Conservation (phyloP, 768 basidiomycete species). For the Leccinum rimulosum region DNA sequence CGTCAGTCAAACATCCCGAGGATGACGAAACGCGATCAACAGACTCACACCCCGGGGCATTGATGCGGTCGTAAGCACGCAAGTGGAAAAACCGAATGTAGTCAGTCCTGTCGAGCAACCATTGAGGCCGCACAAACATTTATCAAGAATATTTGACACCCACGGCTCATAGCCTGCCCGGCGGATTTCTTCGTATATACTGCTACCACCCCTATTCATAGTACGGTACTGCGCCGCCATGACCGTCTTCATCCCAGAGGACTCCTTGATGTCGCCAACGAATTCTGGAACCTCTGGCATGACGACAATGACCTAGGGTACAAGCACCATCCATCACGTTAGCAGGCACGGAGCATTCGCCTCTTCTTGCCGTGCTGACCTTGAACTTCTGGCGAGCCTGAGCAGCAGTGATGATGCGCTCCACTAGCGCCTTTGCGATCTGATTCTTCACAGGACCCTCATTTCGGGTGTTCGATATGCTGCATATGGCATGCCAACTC, state of each 20-base stretch:
- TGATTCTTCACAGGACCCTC: conserved; percentile 74
- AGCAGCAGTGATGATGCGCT: conserved; percentile 84
- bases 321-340: background rate
- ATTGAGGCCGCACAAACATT: background rate
- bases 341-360: background rate
- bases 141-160: conserved; percentile 22
- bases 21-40: background rate
- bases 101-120: conserved; percentile 49
- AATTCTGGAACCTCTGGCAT: conserved; percentile 94
- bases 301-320: conserved; percentile 68
- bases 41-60: conserved; percentile 60
- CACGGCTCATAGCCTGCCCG: conserved; percentile 79
- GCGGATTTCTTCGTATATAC: conserved; percentile 81
- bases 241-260: conserved; percentile 67
- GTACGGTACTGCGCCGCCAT: conserved; percentile 87
- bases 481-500: conserved; percentile 28
- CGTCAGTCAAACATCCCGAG: conserved; percentile 25
- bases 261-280: conserved; percentile 74
- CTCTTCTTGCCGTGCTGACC: conserved; percentile 35
- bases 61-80: conserved; percentile 87
- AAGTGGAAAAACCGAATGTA: conserved; percentile 94
- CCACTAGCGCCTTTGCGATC: conserved; percentile 79
- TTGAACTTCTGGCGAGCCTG: conserved; percentile 71
- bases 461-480: conserved; percentile 70
- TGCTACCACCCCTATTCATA: conserved; percentile 85